Percentiles rank a stretch among this genome's conserved stretches.
Conservation (phyloP, 305 asterid genomes). For the Salvia sclarea region DNA sequence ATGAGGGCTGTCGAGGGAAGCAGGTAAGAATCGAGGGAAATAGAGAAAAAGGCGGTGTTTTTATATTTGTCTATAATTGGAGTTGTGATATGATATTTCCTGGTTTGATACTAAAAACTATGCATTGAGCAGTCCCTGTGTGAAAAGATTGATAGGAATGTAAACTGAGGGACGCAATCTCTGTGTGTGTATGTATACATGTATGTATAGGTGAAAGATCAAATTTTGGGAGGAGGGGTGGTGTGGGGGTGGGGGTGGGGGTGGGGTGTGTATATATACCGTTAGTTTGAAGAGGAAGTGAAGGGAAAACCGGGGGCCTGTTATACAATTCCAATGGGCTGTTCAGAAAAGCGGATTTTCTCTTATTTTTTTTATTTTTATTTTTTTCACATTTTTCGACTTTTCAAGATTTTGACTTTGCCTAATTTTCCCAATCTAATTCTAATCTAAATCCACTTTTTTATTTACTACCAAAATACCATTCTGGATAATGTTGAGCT, state of each 20-base stretch:
- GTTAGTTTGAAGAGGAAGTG: conserved; percentile 17
- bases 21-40: conserved; percentile 19
- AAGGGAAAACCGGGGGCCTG: conserved; percentile 50
- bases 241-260: background rate
- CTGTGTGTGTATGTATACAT: conserved; percentile 9
- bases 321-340: conserved; percentile 44
- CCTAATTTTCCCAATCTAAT: background rate
- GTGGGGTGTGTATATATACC: conserved; percentile 18
- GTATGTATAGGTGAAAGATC: conserved; percentile 20
- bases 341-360: conserved; percentile 37
- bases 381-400: background rate
- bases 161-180: background rate
- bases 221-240: conserved; percentile 21
- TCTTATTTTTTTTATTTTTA: background rate
- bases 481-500: conserved; percentile 18
- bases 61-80: conserved; percentile 20
- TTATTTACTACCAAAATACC: too few species aligned
- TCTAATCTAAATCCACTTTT: background rate
- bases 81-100: conserved; percentile 18
- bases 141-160: conserved; percentile 31
- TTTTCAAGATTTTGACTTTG: conserved; percentile 33
- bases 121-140: conserved; percentile 6
- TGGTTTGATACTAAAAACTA: conserved; percentile 13
- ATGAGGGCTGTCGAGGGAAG: background rate
- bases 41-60: conserved; percentile 4